A percentile compares a stretch with the other conserved stretches of the same genome.
Conservation (phyloP, 2,329 filamentous ascomycete species). For the Aspergillus sp. region DNA sequence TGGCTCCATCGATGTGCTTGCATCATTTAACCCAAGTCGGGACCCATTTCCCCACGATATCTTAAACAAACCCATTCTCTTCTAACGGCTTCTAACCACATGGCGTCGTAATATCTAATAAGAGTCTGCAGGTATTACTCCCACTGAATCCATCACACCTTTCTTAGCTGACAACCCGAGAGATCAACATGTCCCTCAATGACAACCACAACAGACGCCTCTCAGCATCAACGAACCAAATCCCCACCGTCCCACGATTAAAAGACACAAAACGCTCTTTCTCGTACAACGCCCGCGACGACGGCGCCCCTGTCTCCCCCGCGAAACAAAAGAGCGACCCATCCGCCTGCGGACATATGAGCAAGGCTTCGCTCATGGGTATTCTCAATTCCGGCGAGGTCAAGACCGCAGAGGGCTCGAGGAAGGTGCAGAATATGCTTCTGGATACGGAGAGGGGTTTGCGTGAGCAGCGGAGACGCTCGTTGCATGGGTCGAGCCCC, state of each 20-base stretch:
- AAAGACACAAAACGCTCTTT: background rate
- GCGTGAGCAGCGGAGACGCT: conserved; percentile 13
- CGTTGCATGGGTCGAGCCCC: too few species aligned
- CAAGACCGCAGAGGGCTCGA: conserved; percentile 52
- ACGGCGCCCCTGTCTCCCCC: background rate
- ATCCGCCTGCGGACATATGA: conserved; percentile 15
- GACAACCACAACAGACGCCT: background rate
- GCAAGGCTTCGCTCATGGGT: conserved; percentile 62
- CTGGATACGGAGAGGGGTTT: conserved; percentile 63
- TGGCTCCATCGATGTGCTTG: too few species aligned
- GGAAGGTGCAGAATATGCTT: conserved; percentile 58
- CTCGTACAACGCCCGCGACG: background rate
- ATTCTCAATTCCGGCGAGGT: conserved; percentile 61
- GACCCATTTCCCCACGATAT: too few species aligned
- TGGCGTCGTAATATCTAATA: too few species aligned
- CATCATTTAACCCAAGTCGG: too few species aligned
- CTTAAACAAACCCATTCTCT: too few species aligned
- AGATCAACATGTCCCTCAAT: too few species aligned
- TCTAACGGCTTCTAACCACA: too few species aligned
- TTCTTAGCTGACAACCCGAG: too few species aligned
- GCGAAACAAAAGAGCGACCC: background rate
- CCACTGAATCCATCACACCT: background rate
- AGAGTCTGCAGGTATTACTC: too few species aligned
- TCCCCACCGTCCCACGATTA: background rate
- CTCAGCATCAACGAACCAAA: background rate